These are phyloP conservation scores for Phytophthora foliorum DNA, from an alignment of 352 stramenopile genomes.

Conservation along the genomic window DNA sequence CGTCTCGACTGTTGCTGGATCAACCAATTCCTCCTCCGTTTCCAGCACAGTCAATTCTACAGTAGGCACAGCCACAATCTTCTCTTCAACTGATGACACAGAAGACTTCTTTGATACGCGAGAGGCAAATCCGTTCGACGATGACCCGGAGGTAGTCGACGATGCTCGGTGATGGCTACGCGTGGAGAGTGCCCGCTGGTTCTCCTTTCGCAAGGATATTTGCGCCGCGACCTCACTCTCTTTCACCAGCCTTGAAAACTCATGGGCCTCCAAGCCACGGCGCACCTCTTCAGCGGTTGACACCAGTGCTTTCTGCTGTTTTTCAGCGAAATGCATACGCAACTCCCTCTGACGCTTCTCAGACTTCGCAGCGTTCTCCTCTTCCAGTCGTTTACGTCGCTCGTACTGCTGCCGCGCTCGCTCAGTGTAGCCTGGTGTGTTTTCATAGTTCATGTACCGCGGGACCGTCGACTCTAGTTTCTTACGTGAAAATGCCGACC, in stretches of 20 bases:
- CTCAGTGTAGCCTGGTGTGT: constrained; percentile 49
- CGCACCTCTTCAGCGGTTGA: constrained; percentile 58
- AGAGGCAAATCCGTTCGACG: constrained; percentile 25
- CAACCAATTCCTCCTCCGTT: not conserved
- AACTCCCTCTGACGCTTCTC: constrained; percentile 66
- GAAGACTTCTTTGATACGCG: constrained; percentile 43
- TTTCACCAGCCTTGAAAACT: constrained; percentile 48
- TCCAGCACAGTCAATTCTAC: constrained; percentile 6
- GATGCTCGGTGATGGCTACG: constrained; percentile 13
- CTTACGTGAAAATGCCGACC: constrained; percentile 47
- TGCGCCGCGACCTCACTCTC: constrained; percentile 29
- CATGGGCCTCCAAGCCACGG: constrained; percentile 63
- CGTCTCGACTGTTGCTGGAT: not conserved
- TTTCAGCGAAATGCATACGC: constrained; percentile 51
- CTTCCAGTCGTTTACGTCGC: constrained; percentile 73
- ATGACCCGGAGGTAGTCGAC: constrained; percentile 36
- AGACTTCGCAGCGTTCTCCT: constrained; percentile 67
- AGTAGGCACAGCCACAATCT: not conserved
- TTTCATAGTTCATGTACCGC: constrained; percentile 76
- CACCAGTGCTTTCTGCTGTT: constrained; percentile 54
- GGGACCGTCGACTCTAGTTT: constrained; percentile 59
- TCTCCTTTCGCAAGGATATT: constrained; percentile 24
- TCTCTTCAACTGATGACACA: constrained; percentile 29
- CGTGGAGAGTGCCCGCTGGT: constrained; percentile 9
- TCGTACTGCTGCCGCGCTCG: constrained; percentile 68